Percentiles rank a stretch among this genome's conserved stretches.
Conservation (phyloP, 1,139 yeast genomes). For the Sugiyamaella neomexicana region DNA sequence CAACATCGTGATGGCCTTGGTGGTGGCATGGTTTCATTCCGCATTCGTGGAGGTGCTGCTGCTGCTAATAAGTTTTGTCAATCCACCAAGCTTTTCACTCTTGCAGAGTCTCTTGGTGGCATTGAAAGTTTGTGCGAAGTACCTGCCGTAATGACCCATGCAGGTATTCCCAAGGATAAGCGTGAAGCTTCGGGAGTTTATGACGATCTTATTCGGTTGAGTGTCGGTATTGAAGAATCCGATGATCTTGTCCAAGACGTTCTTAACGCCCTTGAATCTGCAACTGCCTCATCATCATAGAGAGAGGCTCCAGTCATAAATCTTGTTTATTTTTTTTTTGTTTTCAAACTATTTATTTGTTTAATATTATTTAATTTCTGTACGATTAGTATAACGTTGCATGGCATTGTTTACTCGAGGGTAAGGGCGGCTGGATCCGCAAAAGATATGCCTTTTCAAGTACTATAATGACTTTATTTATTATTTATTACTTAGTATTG, state of each 20-base stretch:
- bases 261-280: slow-evolving; percentile 58
- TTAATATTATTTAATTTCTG: slow-evolving; percentile 1
- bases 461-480: neutral
- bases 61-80: slow-evolving; percentile 77
- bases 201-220: slow-evolving; percentile 78
- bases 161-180: slow-evolving; percentile 80
- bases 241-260: slow-evolving; percentile 76
- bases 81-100: slow-evolving; percentile 71
- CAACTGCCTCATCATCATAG: slow-evolving; percentile 33
- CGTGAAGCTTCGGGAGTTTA: slow-evolving; percentile 81
- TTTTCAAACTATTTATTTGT: neutral
- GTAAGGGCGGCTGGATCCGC: neutral
- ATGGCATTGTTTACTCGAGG: too few species aligned
- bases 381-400: neutral
- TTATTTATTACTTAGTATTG: neutral
- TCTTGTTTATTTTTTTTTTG: neutral
- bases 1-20: slow-evolving; percentile 88
- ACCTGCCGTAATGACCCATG: slow-evolving; percentile 92
- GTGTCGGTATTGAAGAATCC: slow-evolving; percentile 85
- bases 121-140: slow-evolving; percentile 84
- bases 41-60: slow-evolving; percentile 77
- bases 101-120: slow-evolving; percentile 91
- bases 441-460: neutral
- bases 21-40: slow-evolving; percentile 90
- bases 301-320: too few species aligned